A percentile compares a stretch with the other conserved stretches of the same genome.
Evolutionary conservation across 495 filamentous ascomycete genomes (phyloP).

Genomic region (Aspergillus heteromorphus): DNA sequence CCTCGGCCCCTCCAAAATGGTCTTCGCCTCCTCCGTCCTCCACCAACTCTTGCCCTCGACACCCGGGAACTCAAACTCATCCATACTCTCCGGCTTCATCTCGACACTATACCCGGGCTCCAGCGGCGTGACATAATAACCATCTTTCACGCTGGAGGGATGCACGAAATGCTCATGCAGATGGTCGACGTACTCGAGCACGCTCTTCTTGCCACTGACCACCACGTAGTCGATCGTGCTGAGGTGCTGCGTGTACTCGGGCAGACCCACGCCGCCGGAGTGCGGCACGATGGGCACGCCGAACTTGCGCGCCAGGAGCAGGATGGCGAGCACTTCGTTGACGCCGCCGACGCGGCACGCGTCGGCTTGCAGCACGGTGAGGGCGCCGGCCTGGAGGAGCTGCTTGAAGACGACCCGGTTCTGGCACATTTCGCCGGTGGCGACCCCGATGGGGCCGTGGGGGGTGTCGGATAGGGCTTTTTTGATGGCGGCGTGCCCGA

Average conservation of each 20-base stretch:
- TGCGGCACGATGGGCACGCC: conserved; percentile 82
- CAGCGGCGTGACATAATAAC: conserved; percentile 80
- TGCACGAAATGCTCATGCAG: conserved; percentile 90
- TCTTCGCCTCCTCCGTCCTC: conserved; percentile 63
- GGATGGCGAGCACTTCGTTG: conserved; percentile 87
- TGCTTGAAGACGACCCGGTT: conserved; percentile 95
- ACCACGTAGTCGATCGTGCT: conserved; percentile 93
- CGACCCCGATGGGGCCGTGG: conserved; percentile 69
- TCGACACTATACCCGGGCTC: conserved; percentile 85
- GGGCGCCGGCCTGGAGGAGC: conserved; percentile 67
- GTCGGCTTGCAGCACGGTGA: conserved; percentile 88
- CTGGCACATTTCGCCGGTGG: conserved; percentile 96
- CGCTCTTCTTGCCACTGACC: conserved; percentile 71
- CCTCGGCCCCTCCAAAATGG: conserved; percentile 54
- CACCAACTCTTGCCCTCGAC: conserved; percentile 77
- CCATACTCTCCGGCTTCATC: conserved; percentile 89
- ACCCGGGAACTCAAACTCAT: conserved; percentile 67
- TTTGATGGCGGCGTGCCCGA: conserved; percentile 79
- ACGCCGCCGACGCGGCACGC: conserved; percentile 89
- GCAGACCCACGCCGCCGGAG: conserved; percentile 82
- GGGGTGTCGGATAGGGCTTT: conserved; percentile 64
- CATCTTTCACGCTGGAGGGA: conserved; percentile 72
- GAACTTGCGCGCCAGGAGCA: conserved; percentile 84
- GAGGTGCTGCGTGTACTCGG: conserved; percentile 91
- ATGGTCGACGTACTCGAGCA: conserved; percentile 91